phyloP scores from a whole-genome alignment of 805 yeast genomes.

The Helenozyma baotianmanensis region DNA sequence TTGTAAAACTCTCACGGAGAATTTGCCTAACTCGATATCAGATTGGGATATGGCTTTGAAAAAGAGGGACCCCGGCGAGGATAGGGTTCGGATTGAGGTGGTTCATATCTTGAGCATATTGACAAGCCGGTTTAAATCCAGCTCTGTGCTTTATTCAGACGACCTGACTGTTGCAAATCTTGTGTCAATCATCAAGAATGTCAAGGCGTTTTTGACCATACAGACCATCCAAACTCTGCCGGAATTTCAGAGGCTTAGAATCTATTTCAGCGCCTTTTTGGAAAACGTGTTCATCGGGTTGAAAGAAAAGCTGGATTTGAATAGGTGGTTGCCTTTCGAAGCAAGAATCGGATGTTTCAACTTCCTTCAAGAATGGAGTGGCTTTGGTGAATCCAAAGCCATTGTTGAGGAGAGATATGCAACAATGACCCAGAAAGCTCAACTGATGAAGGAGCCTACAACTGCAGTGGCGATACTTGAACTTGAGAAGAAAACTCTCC shows the following conservation, averaged over 20 bases:
- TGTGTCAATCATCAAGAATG: conserved; percentile 55
- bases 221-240: conserved; percentile 58
- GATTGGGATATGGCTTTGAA: conserved; percentile 40
- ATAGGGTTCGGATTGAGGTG: conserved; percentile 63
- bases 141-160: conserved; percentile 52
- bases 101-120: conserved; percentile 69
- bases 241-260: conserved; percentile 70
- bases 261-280: conserved; percentile 78
- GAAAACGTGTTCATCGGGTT: conserved; percentile 67
- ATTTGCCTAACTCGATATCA: conserved; percentile 56
- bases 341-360: conserved; percentile 80
- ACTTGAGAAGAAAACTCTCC: conserved; percentile 67
- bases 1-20: conserved; percentile 75
- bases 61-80: conserved; percentile 31
- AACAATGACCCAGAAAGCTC: conserved; percentile 45
- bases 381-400: conserved; percentile 64
- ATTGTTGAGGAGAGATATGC: conserved; percentile 64
- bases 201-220: conserved; percentile 54
- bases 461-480: conserved; percentile 74
- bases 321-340: conserved; percentile 75
- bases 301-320: conserved; percentile 33
- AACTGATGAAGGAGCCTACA: conserved; percentile 34
- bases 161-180: conserved; percentile 64
- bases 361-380: conserved; percentile 91
- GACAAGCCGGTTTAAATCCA: conserved; percentile 55